Conservation (phyloP, 768 basidiomycete genomes). For the Lactifluus rugatus region DNA sequence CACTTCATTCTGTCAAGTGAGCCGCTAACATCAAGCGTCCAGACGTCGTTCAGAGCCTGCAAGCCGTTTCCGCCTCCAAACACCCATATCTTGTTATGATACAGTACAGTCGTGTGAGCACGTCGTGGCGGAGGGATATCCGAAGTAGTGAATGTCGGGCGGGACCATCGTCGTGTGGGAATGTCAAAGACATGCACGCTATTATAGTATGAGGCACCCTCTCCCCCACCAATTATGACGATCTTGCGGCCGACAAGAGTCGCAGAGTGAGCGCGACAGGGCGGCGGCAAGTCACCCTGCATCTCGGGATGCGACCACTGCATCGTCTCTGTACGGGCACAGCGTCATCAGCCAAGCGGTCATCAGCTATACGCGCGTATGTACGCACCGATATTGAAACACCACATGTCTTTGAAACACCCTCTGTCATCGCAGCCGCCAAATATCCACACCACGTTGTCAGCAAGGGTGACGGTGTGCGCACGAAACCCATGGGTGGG, state of each 20-base stretch:
- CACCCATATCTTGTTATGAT: conserved; percentile 64
- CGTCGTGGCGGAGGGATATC: conserved; percentile 46
- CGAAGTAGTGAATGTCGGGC: conserved; percentile 29
- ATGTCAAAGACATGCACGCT: conserved; percentile 79
- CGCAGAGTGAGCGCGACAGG: conserved; percentile 80
- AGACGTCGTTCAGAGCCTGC: conserved; percentile 83
- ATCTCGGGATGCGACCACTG: conserved; percentile 78
- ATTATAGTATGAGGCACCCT: conserved; percentile 76
- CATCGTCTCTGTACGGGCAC: conserved; percentile 56
- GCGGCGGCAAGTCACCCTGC: conserved; percentile 68
- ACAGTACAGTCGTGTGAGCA: conserved; percentile 78
- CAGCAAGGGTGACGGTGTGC: conserved; percentile 77
- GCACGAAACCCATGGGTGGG: conserved; percentile 67
- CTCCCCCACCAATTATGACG: conserved; percentile 80
- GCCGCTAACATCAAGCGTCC: conserved; percentile 65
- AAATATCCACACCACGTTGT: conserved; percentile 76
- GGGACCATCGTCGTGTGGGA: conserved; percentile 52
- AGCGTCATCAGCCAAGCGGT: neutral
- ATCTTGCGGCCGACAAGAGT: conserved; percentile 75
- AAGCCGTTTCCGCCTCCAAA: conserved; percentile 94
- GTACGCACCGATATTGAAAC: conserved; percentile 68
- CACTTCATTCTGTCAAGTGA: conserved; percentile 39
- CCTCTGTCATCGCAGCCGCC: conserved; percentile 82
- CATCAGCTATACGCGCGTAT: neutral
- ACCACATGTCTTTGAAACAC: conserved; percentile 66